Conservation (phyloP, 257 asterid species). For the Buddleja alternifolia region DNA sequence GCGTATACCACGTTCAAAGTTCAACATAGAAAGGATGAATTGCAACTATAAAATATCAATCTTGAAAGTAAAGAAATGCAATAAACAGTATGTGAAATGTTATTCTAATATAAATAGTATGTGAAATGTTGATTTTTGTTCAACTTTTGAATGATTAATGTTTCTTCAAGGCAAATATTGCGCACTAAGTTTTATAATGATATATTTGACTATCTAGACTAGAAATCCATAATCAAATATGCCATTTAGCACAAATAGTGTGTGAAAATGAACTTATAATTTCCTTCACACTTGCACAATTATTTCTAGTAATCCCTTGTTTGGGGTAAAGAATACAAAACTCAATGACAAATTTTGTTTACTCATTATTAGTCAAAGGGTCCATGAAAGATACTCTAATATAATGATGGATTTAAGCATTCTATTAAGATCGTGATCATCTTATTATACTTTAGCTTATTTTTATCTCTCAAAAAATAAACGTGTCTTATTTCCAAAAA, state of each 20-base stretch:
- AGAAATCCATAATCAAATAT: not conserved
- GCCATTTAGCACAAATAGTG: slow-evolving; percentile 13
- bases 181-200: slow-evolving; percentile 25
- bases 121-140: slow-evolving; percentile 31
- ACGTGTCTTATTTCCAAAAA: too few relatives aligned
- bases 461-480: too few relatives aligned
- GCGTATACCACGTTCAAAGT: too few relatives aligned
- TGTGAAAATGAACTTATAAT: not conserved
- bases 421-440: too few relatives aligned
- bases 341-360: not conserved
- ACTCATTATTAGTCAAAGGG: not conserved
- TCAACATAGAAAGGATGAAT: too few relatives aligned
- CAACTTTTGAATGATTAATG: slow-evolving; percentile 28
- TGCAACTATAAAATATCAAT: too few relatives aligned
- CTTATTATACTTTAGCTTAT: too few relatives aligned
- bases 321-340: not conserved
- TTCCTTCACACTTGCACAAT: not conserved
- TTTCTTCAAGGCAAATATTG: slow-evolving; percentile 10
- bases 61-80: too few relatives aligned
- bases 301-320: not conserved
- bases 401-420: not conserved
- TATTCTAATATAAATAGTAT: too few relatives aligned
- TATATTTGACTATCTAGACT: slow-evolving; percentile 31
- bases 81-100: too few relatives aligned
- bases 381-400: not conserved